Base-by-base conservation (phyloP, 2,329 filamentous ascomycete genomes). In the Paracoccidioides lutzii region DNA sequence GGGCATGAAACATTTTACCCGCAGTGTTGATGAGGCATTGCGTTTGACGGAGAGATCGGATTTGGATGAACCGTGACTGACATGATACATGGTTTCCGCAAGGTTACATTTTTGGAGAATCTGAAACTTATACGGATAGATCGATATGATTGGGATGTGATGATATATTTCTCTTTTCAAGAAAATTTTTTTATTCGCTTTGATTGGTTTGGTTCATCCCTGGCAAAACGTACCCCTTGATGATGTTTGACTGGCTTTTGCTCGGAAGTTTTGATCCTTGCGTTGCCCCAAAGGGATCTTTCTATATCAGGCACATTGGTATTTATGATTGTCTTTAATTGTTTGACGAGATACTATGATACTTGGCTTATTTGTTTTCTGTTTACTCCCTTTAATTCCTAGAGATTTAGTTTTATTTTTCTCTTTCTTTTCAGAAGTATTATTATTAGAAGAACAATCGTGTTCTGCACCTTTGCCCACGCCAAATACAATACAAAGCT, bases 1-100 rank as follows among this genome's bases (percentile, higher is more conserved):
- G 2, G 91, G 90, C 0, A 76, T 81, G 65, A 70, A 76, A 0
- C 84, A 93, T 63, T 95, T 96, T 69, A 86, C 95, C 7, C 77
- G 80, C 30, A 85, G 87, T 61, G 90, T 97, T 1, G 83, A 90
- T 53, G 87, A 95, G 67, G 93, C 93, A 1, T 70, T 98, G 62
- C 80, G 84, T 53, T 74, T 90, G 75, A 88, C 87, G 0, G 90
- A 96, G 72, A 75, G 82, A 8, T 84, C 88, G 67, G 80, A 82
- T 54, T 59, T 74, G 57, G 54, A 42, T 49, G 14, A 38, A 8
- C 37, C 50, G 50, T 52, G 50, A 52, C 12, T 7, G 5, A 15
- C 14, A 15, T n/a, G 12, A 35, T 32, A 30, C n/a, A 22, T 33
- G 22, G 5, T 38, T 8, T 14, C 7, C 28, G 30, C 42, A 42